These are phyloP conservation scores for Alternaria consortialis DNA, from an alignment of 2,329 filamentous ascomycete genomes.

Conservation along the genomic window DNA sequence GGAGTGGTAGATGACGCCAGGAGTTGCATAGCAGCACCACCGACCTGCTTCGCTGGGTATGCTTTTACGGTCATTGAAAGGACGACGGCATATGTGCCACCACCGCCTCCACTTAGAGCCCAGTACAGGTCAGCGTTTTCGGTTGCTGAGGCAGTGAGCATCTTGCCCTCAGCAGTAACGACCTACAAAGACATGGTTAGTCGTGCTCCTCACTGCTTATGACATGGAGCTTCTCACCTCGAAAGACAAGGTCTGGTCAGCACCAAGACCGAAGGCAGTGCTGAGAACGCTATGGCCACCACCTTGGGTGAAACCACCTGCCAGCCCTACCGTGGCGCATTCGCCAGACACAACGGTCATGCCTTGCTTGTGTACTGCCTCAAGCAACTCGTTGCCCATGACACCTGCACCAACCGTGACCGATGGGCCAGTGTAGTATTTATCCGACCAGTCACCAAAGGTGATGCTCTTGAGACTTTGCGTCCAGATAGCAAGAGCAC, in stretches of 20 bases:
- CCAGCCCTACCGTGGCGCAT: constrained; percentile 46
- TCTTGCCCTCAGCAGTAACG: constrained; percentile 42
- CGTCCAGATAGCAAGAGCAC: constrained; percentile 42
- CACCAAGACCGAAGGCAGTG: constrained; percentile 36
- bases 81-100: constrained; percentile 44
- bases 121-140: constrained; percentile 49
- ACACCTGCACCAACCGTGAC: constrained; percentile 42
- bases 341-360: constrained; percentile 39
- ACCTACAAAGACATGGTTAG: constrained; percentile 38
- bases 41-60: constrained; percentile 29
- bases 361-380: constrained; percentile 28
- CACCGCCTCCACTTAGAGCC: constrained; percentile 47
- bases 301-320: constrained; percentile 44
- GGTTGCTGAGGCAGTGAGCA: constrained; percentile 39
- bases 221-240: constrained; percentile 26
- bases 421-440: constrained; percentile 37
- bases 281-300: constrained; percentile 41
- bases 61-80: constrained; percentile 41
- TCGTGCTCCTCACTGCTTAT: neutral
- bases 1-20: constrained; percentile 26
- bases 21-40: constrained; percentile 35
- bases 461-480: constrained; percentile 37
- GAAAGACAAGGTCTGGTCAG: constrained; percentile 43
- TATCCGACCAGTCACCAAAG: constrained; percentile 31
- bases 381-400: constrained; percentile 35